These are phyloP conservation scores for Lichtheimia ornata DNA, from an alignment of 371 early-diverging fungal genomes.

Conservation along the genomic window DNA sequence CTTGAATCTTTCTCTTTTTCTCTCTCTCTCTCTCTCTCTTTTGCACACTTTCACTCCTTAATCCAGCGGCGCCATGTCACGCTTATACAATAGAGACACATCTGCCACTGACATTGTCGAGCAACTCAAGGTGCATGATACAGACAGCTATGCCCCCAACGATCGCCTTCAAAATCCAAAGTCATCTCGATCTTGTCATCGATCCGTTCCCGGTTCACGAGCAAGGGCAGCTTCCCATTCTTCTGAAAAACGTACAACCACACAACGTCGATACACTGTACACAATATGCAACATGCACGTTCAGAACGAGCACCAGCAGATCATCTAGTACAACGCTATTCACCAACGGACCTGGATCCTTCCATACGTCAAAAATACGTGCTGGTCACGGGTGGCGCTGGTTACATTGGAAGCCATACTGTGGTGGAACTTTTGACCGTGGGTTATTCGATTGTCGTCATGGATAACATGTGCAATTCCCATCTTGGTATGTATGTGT, in stretches of 20 bases:
- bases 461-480: slow-evolving; percentile 81
- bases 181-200: slow-evolving; percentile 9
- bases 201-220: slow-evolving; percentile 3
- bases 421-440: slow-evolving; percentile 72
- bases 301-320: slow-evolving; percentile 5
- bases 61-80: not conserved
- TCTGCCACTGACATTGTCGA: slow-evolving; percentile 12
- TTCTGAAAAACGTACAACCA: not conserved
- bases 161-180: not conserved
- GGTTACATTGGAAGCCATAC: slow-evolving; percentile 94
- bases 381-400: slow-evolving; percentile 90
- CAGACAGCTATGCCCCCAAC: not conserved
- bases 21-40: slow-evolving; percentile 1
- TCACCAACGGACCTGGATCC: slow-evolving; percentile 17
- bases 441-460: slow-evolving; percentile 75
- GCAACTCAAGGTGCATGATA: slow-evolving; percentile 4
- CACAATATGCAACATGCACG: slow-evolving; percentile 7
- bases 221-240: not conserved
- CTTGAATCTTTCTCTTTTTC: not conserved
- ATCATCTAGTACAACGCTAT: slow-evolving; percentile 5
- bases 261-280: slow-evolving; percentile 17
- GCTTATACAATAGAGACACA: slow-evolving; percentile 1
- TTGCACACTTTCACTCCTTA: not conserved
- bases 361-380: slow-evolving; percentile 40
- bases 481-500: slow-evolving; percentile 35